These are phyloP conservation scores for Epichloe uncinata DNA, from an alignment of 2,329 filamentous ascomycete species.

Conservation along the genomic window DNA sequence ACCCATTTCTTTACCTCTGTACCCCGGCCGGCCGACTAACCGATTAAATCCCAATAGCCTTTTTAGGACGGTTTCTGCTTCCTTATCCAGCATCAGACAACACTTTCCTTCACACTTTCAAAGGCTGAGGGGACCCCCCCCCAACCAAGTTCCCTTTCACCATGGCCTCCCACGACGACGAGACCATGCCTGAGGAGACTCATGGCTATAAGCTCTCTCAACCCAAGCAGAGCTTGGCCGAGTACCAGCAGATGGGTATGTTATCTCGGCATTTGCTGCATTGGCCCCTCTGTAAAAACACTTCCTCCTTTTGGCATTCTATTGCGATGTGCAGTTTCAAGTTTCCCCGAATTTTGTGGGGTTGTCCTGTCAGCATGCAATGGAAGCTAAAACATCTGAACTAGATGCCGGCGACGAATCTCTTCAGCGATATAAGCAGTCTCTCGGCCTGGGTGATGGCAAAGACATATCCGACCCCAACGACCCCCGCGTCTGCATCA, in stretches of 20 bases:
- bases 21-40: neutral
- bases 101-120: neutral
- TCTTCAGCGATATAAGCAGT: conserved; percentile 94
- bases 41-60: neutral
- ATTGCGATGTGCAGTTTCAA: neutral
- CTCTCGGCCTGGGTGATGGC: conserved; percentile 71
- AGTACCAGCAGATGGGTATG: conserved; percentile 89
- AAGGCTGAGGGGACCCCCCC: neutral
- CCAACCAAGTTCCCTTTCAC: neutral
- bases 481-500: conserved; percentile 85
- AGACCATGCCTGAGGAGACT: conserved; percentile 75
- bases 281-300: neutral
- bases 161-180: conserved; percentile 63
- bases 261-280: neutral
- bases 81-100: neutral
- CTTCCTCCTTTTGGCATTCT: neutral
- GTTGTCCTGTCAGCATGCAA: neutral
- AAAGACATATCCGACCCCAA: conserved; percentile 60
- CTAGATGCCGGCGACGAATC: conserved; percentile 70
- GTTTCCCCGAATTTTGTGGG: too few species aligned
- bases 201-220: conserved; percentile 97
- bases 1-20: neutral
- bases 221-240: conserved; percentile 88
- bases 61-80: neutral
- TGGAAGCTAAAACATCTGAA: neutral